Evolutionary conservation across 306 rosid species (phyloP).

Genomic region (Dalbergia cultrata): DNA sequence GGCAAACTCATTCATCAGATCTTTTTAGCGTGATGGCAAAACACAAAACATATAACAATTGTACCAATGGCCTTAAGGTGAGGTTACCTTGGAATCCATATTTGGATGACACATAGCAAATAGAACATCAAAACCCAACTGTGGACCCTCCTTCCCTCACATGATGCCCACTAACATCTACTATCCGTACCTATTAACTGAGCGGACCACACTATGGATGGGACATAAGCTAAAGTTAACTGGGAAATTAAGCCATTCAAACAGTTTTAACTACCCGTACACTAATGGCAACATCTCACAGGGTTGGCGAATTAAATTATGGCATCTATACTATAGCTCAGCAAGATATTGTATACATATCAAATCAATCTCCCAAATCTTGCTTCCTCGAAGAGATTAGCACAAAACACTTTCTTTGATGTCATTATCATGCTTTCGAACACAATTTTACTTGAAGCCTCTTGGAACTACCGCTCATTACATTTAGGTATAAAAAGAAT

Average conservation of each 20-base stretch:
- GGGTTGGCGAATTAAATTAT: conserved; percentile 8
- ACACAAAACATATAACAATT: neutral
- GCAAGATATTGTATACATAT: conserved; percentile 38
- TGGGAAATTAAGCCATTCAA: conserved; percentile 33
- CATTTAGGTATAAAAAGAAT: conserved; percentile 8
- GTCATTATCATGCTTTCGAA: conserved; percentile 47
- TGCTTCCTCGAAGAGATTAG: conserved; percentile 42
- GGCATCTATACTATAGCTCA: conserved; percentile 7
- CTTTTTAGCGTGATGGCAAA: neutral
- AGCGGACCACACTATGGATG: conserved; percentile 58
- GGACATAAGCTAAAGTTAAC: conserved; percentile 54
- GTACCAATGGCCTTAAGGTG: neutral
- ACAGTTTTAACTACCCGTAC: conserved; percentile 44
- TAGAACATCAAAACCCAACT: conserved; percentile 35
- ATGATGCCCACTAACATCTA: conserved; percentile 66
- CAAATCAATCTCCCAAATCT: conserved; percentile 47
- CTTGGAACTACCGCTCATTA: neutral
- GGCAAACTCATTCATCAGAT: neutral
- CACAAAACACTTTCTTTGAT: conserved; percentile 44
- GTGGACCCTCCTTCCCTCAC: conserved; percentile 66
- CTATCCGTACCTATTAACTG: conserved; percentile 54
- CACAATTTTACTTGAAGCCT: conserved; percentile 21
- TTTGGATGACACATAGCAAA: conserved; percentile 36
- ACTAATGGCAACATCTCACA: conserved; percentile 35
- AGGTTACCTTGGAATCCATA: conserved; percentile 28